These are phyloP conservation scores for Podila clonocystis DNA, from an alignment of 192 early-diverging fungal species.

Conservation along the genomic window DNA sequence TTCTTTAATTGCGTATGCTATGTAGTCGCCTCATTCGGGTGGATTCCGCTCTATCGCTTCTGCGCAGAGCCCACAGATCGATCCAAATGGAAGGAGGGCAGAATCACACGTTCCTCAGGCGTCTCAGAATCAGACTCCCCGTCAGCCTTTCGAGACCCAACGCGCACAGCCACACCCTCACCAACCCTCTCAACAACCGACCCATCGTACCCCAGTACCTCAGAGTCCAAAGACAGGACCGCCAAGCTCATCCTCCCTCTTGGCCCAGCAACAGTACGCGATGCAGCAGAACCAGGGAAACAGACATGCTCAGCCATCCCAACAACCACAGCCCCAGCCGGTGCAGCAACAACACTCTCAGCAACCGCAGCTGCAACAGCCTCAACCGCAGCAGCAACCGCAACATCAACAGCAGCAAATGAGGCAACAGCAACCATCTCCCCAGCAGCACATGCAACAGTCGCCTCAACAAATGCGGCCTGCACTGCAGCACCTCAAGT, in stretches of 20 bases:
- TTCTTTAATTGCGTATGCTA: background rate
- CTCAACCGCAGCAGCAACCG: conserved; percentile 9
- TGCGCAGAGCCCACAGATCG: background rate
- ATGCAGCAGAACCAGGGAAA: background rate
- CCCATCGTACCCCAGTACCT: background rate
- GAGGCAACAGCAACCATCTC: conserved; percentile 2
- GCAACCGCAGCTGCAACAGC: conserved; percentile 5
- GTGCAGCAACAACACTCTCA: conserved; percentile 10
- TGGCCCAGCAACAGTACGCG: background rate
- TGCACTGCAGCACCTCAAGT: background rate
- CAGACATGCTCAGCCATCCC: background rate
- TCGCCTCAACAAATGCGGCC: background rate
- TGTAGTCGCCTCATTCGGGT: background rate
- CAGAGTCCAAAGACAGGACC: background rate
- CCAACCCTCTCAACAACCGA: background rate
- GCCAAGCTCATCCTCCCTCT: background rate
- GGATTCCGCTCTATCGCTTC: background rate
- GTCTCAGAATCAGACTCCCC: background rate
- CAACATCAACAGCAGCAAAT: background rate
- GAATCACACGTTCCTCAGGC: background rate
- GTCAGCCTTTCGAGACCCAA: background rate
- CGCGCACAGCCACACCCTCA: background rate
- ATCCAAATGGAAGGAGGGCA: background rate
- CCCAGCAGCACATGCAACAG: conserved; percentile 3
- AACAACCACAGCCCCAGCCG: background rate